These are phyloP conservation scores for Talaromyces sp. DNA, from an alignment of 2,329 filamentous ascomycete genomes.

Conservation along the genomic window DNA sequence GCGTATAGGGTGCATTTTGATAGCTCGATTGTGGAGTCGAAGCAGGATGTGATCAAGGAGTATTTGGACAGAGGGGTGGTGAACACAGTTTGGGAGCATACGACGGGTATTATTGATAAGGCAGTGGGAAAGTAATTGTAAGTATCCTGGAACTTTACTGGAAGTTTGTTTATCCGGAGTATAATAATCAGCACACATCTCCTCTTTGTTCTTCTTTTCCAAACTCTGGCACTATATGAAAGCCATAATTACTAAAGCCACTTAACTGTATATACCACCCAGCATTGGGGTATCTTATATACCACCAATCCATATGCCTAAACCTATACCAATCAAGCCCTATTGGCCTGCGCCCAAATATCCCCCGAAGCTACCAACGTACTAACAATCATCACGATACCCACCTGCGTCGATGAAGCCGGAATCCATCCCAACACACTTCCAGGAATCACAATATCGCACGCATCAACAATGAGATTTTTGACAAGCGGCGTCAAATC, in stretches of 20 bases:
- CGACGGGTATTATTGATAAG: slow-evolving; percentile 21
- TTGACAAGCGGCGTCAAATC: slow-evolving; percentile 38
- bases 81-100: slow-evolving; percentile 25
- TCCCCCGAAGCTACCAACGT: slow-evolving; percentile 60
- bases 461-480: slow-evolving; percentile 53
- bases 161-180: not conserved
- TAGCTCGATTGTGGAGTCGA: slow-evolving; percentile 17
- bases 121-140: not conserved
- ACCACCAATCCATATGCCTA: not conserved
- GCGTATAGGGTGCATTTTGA: slow-evolving; percentile 22
- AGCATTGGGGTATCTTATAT: not conserved
- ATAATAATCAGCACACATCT: not conserved
- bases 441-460: slow-evolving; percentile 63
- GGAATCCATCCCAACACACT: slow-evolving; percentile 59
- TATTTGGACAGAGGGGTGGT: slow-evolving; percentile 19
- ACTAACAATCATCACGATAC: slow-evolving; percentile 58
- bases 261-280: not conserved
- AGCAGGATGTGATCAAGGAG: slow-evolving; percentile 18
- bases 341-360: slow-evolving; percentile 51
- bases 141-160: not conserved
- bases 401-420: slow-evolving; percentile 52
- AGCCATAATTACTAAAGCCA: not conserved
- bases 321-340: not conserved
- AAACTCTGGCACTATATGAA: not conserved
- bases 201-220: not conserved